Percentiles rank a stretch among this genome's conserved stretches.
Conservation (phyloP, 345 rosid genomes). For the Arabidopsis suecica region DNA sequence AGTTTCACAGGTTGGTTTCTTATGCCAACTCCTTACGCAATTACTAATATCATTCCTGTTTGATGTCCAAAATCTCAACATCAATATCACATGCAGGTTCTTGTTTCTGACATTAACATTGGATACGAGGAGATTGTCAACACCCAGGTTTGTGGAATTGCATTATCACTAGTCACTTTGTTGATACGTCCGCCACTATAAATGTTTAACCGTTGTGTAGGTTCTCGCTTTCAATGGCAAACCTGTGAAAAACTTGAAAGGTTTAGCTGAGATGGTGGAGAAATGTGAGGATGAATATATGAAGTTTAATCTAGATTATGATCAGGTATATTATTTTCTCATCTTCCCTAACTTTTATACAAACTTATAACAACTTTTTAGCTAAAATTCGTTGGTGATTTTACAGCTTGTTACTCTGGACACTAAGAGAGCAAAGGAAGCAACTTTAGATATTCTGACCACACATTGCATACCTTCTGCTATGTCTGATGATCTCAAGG, state of each 20-base stretch:
- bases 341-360: background rate
- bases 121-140: conserved; percentile 96
- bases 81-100: conserved; percentile 58
- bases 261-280: conserved; percentile 84
- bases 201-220: conserved; percentile 46
- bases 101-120: conserved; percentile 89
- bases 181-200: conserved; percentile 13
- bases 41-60: background rate
- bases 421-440: conserved; percentile 75
- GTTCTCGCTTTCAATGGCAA: conserved; percentile 85
- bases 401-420: conserved; percentile 72
- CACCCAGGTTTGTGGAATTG: conserved; percentile 63
- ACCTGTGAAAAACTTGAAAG: conserved; percentile 83
- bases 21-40: too few species aligned
- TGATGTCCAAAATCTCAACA: conserved; percentile 7
- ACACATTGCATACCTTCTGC: conserved; percentile 91
- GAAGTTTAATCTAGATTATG: conserved; percentile 80
- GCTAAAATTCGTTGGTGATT: conserved; percentile 17
- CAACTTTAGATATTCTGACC: conserved; percentile 74
- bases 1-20: conserved; percentile 72
- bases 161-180: background rate
- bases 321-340: conserved; percentile 59
- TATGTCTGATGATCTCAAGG: conserved; percentile 84
- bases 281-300: conserved; percentile 78
- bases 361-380: background rate